Percentiles rank a stretch among this genome's conserved stretches.
phyloP scores from a whole-genome alignment of 1,284 basidiomycete genomes.

The Cryptococcus hybrid region DNA sequence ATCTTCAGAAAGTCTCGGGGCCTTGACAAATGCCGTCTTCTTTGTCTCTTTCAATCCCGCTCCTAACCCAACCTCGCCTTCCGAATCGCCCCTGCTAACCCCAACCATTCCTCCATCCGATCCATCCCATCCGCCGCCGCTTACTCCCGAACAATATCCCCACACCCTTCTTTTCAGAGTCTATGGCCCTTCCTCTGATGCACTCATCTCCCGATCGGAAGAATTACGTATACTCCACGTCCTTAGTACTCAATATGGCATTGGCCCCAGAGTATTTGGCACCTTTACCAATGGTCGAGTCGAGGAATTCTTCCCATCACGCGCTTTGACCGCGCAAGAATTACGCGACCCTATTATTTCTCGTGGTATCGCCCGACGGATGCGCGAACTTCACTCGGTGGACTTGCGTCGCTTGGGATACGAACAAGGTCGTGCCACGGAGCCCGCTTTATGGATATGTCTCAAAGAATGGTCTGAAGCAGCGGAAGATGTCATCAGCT shows the following conservation, averaged over 20 bases:
- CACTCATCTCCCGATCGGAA: slow-evolving; percentile 76
- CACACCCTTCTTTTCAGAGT: slow-evolving; percentile 78
- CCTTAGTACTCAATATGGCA: slow-evolving; percentile 77
- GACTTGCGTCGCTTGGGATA: slow-evolving; percentile 66
- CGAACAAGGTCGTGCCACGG: slow-evolving; percentile 57
- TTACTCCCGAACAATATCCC: slow-evolving; percentile 43
- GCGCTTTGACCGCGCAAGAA: slow-evolving; percentile 70
- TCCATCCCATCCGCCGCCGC: slow-evolving; percentile 32
- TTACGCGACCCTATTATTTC: slow-evolving; percentile 72
- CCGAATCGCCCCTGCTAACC: slow-evolving; percentile 47
- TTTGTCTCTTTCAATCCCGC: slow-evolving; percentile 65
- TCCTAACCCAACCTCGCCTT: slow-evolving; percentile 39
- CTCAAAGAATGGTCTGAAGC: slow-evolving; percentile 59
- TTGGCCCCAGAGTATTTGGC: slow-evolving; percentile 88
- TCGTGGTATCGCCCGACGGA: slow-evolving; percentile 79
- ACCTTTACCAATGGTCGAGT: slow-evolving; percentile 91
- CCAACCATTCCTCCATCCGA: slow-evolving; percentile 45
- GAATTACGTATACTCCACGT: slow-evolving; percentile 84
- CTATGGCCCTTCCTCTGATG: slow-evolving; percentile 81
- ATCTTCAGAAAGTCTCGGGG: slow-evolving; percentile 77
- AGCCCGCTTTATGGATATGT: slow-evolving; percentile 60
- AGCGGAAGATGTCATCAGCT: slow-evolving; percentile 34
- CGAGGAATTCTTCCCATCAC: slow-evolving; percentile 89
- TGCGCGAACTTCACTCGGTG: slow-evolving; percentile 90
- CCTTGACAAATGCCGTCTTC: slow-evolving; percentile 90